Base-by-base conservation (phyloP, 768 basidiomycete genomes). In the Lactarius trivialis region DNA sequence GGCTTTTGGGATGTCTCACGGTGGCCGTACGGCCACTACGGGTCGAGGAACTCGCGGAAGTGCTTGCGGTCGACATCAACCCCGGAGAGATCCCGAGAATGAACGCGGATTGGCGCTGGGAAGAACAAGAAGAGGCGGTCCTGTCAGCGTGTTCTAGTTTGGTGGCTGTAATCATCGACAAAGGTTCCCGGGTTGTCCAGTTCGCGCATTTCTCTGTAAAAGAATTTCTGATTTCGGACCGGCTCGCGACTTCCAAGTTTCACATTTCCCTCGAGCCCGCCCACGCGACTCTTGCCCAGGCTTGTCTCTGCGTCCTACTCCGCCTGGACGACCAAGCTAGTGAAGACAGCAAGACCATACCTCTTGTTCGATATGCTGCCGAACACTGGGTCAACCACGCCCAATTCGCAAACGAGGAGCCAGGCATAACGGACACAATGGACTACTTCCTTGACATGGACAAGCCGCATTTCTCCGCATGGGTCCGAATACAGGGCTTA, bases 401-500 rank as follows among this genome's bases (percentile, higher is more conserved):
- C 3, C 55, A 19, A 30, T 45, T 30, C 55, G 26, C 30, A n/a
- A 32, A 30, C 17, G 55, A 28, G 24, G n/a, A 39, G n/a, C n/a
- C 32, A 45, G 28, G 28, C 4, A 7, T 43, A 4, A 53, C 51
- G 15, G 58, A 60, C 3, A 39, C 17, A n/a, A 34, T 60, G 39
- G 15, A 34, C 32, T 12, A 39, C 26, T 52, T 60, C 15, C 21
- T 60, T 19, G 58, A 60, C 28, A 17, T 30, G 21, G 51, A 53
- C 39, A 43, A 41, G 11, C 58, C 58, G 9, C 58, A 60, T 24
- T 53, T 60, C 12, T 30, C 39, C 1, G 28, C 39, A 12, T 53
- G 58, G 58, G 39, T 53, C 33, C 41, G 51, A 48, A 53, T 60
- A 14, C 30, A 60, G n/a, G 36, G 51, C 36, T n/a, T 19, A 26